phyloP scores from a whole-genome alignment of 129 eudicot species.

The Flaveria trinervia region DNA sequence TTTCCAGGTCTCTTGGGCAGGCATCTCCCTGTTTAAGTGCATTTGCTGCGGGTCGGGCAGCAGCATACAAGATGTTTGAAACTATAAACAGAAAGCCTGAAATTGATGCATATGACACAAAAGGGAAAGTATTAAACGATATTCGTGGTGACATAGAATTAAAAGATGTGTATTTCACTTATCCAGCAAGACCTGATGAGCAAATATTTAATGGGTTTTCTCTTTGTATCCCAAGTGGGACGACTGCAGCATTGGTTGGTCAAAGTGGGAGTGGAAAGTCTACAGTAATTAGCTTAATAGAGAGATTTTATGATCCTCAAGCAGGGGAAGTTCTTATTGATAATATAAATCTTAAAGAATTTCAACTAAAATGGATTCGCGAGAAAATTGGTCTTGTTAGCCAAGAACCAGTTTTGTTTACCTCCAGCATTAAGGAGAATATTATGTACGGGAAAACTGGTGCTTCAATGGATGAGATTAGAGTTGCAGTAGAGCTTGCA shows the following conservation, averaged over 20 bases:
- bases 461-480: conserved; percentile 63
- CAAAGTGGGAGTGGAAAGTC: conserved; percentile 93
- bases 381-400: conserved; percentile 82
- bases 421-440: conserved; percentile 78
- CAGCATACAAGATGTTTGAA: conserved; percentile 89
- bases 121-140: conserved; percentile 53
- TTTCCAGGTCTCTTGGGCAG: conserved; percentile 74
- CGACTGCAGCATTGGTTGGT: conserved; percentile 82
- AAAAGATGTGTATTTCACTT: conserved; percentile 57
- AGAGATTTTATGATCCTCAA: conserved; percentile 87
- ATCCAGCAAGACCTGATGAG: conserved; percentile 79
- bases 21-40: conserved; percentile 83
- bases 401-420: conserved; percentile 85
- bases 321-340: conserved; percentile 77
- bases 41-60: conserved; percentile 86
- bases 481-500: conserved; percentile 81
- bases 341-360: conserved; percentile 62
- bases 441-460: conserved; percentile 77
- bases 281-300: conserved; percentile 68
- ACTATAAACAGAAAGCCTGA: conserved; percentile 73
- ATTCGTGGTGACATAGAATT: conserved; percentile 70
- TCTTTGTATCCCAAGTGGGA: conserved; percentile 61
- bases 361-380: conserved; percentile 81
- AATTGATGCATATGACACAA: conserved; percentile 65
- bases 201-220: conserved; percentile 73